phyloP scores from a whole-genome alignment of 306 rosid species.

The Quercus variabilis region DNA sequence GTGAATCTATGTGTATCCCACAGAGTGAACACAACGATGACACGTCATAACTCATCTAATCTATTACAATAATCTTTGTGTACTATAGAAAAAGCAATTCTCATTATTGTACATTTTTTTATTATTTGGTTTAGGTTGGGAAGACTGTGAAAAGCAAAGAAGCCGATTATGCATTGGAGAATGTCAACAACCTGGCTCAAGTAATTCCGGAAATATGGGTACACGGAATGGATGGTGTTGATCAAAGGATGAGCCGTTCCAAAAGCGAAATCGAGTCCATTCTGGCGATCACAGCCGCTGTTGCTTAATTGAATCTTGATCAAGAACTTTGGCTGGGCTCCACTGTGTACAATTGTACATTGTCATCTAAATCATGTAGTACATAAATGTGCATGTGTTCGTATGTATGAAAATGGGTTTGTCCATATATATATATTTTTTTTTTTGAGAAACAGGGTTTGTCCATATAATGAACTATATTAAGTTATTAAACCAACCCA shows the following conservation, averaged over 20 bases:
- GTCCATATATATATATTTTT: too few relatives aligned
- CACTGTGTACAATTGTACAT: background rate
- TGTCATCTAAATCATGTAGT: background rate
- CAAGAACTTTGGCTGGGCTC: background rate
- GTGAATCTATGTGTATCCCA: background rate
- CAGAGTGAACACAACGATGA: background rate
- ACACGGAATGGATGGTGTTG: constrained; percentile 21
- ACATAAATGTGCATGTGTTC: background rate
- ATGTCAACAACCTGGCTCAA: constrained; percentile 38
- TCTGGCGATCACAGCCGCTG: constrained; percentile 44
- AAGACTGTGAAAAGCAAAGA: constrained; percentile 42
- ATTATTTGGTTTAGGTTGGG: constrained; percentile 52
- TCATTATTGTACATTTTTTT: too few relatives aligned
- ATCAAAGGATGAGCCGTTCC: constrained; percentile 31
- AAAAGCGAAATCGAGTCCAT: constrained; percentile 57
- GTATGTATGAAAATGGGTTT: constrained; percentile 10
- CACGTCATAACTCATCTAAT: background rate
- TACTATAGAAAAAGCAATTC: too few relatives aligned
- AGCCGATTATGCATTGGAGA: constrained; percentile 61
- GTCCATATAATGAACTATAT: background rate
- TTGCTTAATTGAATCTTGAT: constrained; percentile 37
- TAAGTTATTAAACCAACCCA: background rate
- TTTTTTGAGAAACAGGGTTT: background rate
- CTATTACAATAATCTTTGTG: background rate
- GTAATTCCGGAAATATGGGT: constrained; percentile 64